Evolutionary conservation across 2,329 filamentous ascomycete species (phyloP), one percentile per base, ranked within the genome.

Genomic region (Nigrospora sphaerica): DNA sequence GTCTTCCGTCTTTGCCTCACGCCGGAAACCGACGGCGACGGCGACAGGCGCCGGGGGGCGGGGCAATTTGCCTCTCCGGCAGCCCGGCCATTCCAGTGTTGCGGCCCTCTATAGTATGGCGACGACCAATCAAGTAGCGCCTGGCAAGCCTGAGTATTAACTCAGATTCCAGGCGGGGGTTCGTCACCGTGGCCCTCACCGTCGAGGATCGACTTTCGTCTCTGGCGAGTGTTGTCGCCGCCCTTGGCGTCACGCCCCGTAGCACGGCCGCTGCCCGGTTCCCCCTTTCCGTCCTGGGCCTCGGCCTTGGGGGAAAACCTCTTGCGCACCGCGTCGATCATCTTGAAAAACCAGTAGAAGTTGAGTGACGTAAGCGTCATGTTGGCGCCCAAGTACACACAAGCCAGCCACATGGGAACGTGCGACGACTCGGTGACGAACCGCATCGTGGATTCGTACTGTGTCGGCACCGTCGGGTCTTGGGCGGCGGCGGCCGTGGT

Each of bases 281-380:
- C 45, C 10, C 33, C 55, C 49, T 60, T 62, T 35, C 58, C 53
- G 44, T 53, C 58, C 33, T 66, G 60, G 23, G 50, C 49, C 12
- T 41, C 55, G 9, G 59, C 59, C 5, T 56, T 57, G 34, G 84
- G 65, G 49, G 80, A 75, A 60, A 93, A 93, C 23, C 88, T 76
- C 70, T 87, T 90, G 49, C 82, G 75, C 12, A 93, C 80, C 10
- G 88, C 86, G 49, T 80, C 74, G 51, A 95, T 82, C 88, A 95
- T 95, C 76, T 88, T 89, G 59, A 81, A 74, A 62, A 92, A 93
- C 88, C 88, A 95, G 67, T 84, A 87, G 58, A 87, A 82, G 67
- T 95, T 95, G 44, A 95, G 70, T 12, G 77, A 73, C 59, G 90
- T 92, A 23, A 95, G 74, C 0, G 78, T 77, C 17, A 88, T 45